Base-by-base conservation (phyloP, 768 basidiomycete species). In the Pisolithus tinctorius region DNA sequence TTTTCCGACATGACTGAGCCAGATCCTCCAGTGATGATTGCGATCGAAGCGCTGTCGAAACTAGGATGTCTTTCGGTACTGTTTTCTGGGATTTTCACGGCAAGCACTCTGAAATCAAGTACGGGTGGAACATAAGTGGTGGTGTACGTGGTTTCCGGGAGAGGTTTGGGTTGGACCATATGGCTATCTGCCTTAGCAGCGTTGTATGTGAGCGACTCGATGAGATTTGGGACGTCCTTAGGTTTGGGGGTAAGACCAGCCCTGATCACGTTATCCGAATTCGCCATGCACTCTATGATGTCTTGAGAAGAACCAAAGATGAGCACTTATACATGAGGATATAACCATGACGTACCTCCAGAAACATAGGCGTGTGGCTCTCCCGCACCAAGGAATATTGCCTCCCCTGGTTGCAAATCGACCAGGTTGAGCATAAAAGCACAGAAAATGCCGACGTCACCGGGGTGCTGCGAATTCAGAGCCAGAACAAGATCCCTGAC, bases 211-310 rank as follows among this genome's bases (percentile, higher is more conserved):
- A 98, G 78, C 56, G 88, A 86, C 4, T 80, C 74, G 52, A 96
- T 76, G 40, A 99, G 83, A 56, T 95, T 97, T 9, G 84, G 83
- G 34, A 99, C 84, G 66, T 99, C 96, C 48, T 96, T 85, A 30
- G 91, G 78, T 70, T 99, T 99, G 2, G 96, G 95, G 0, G 96
- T 99, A 38, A 99, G 82, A 13, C 96, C 96, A 6, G 96, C 96
- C 30, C 96, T 90, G 57, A 99, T 94, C 67, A 99, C 96, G 67
- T 98, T 98, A 72, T 99, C 96, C 0, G 92, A 94, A 55, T 94
- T 94, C 25, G 95, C 95, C 94, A 98, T 98, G 72, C 93, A 95
- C 64, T 98, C 96, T 63, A 98, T 92, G 68, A 94, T 94, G 63
- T 99, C 95, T 95, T 60, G 4, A 38, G 30, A 49, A 46, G 14